Percentiles rank a stretch among this genome's conserved stretches.
These are phyloP conservation scores for Trifolium pratense DNA, from an alignment of 306 rosid species.

Conservation along the genomic window DNA sequence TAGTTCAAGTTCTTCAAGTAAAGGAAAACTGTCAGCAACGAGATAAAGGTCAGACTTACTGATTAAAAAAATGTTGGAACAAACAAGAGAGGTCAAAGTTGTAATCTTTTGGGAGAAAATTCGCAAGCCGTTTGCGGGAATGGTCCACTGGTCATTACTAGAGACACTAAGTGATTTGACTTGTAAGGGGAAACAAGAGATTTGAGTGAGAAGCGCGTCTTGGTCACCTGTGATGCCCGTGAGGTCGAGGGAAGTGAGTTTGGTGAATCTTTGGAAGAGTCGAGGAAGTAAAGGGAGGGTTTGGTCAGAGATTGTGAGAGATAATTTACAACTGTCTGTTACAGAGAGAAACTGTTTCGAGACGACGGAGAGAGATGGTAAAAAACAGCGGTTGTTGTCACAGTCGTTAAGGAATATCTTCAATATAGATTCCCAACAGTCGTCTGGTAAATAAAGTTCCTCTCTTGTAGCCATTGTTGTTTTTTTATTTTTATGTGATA, in stretches of 20 bases:
- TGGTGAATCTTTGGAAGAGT: not conserved
- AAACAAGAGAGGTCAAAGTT: too few species aligned
- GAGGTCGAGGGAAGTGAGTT: not conserved
- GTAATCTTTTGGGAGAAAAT: slow-evolving; percentile 10
- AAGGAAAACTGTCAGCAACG: too few species aligned
- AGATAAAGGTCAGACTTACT: too few species aligned
- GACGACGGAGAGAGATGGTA: not conserved
- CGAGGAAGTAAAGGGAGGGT: not conserved
- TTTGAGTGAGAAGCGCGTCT: slow-evolving; percentile 45
- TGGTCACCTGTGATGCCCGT: not conserved
- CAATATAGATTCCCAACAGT: too few species aligned
- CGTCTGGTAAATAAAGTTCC: too few species aligned
- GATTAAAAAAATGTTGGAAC: too few species aligned
- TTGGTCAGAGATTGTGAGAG: not conserved
- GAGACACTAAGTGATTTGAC: slow-evolving; percentile 44
- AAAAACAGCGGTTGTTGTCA: too few species aligned
- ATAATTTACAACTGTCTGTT: not conserved
- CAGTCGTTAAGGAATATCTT: too few species aligned
- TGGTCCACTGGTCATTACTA: not conserved
- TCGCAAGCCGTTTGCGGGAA: slow-evolving; percentile 50
- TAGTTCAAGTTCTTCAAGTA: too few species aligned
- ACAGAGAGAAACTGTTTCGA: not conserved
- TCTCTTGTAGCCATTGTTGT: too few species aligned
- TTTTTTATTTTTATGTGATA: too few species aligned
- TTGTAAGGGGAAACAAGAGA: slow-evolving; percentile 44